Conservation (phyloP, 1,284 basidiomycete genomes). For the Fomes fomentarius region DNA sequence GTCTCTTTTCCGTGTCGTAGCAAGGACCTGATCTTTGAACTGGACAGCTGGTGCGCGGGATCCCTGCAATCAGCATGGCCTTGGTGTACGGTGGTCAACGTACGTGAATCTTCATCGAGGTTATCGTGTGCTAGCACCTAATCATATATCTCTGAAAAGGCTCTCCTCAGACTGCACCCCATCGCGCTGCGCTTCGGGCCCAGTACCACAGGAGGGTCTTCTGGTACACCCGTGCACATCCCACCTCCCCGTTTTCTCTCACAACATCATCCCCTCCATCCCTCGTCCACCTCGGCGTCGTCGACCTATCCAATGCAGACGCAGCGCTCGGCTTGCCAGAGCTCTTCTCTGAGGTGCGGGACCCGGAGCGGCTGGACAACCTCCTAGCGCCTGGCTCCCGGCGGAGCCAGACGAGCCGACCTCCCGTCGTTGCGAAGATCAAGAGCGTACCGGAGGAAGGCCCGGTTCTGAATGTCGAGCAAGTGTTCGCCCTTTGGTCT, state of each 20-base stretch:
- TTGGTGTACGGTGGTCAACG: slow-evolving; percentile 62
- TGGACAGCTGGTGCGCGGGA: slow-evolving; percentile 68
- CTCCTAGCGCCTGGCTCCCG: slow-evolving; percentile 47
- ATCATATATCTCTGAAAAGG: slow-evolving; percentile 74
- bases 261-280: slow-evolving; percentile 87
- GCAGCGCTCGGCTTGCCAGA: slow-evolving; percentile 41
- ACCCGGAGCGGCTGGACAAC: slow-evolving; percentile 38
- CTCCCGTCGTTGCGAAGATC: slow-evolving; percentile 16
- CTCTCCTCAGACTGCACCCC: slow-evolving; percentile 79
- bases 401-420: slow-evolving; percentile 18
- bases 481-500: slow-evolving; percentile 79
- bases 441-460: slow-evolving; percentile 55
- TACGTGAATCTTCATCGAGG: slow-evolving; percentile 39
- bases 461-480: slow-evolving; percentile 57
- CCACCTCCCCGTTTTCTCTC: slow-evolving; percentile 76
- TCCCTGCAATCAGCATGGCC: slow-evolving; percentile 77
- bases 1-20: too few relatives aligned
- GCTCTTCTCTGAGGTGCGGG: slow-evolving; percentile 49
- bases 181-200: slow-evolving; percentile 66
- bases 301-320: slow-evolving; percentile 58
- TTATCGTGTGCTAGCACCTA: too few relatives aligned
- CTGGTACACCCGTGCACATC: slow-evolving; percentile 63
- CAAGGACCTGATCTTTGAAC: too few relatives aligned
- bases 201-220: too few relatives aligned
- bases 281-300: slow-evolving; percentile 76